phyloP scores from a whole-genome alignment of 208 protist species.

The Leishmania tarentolae region DNA sequence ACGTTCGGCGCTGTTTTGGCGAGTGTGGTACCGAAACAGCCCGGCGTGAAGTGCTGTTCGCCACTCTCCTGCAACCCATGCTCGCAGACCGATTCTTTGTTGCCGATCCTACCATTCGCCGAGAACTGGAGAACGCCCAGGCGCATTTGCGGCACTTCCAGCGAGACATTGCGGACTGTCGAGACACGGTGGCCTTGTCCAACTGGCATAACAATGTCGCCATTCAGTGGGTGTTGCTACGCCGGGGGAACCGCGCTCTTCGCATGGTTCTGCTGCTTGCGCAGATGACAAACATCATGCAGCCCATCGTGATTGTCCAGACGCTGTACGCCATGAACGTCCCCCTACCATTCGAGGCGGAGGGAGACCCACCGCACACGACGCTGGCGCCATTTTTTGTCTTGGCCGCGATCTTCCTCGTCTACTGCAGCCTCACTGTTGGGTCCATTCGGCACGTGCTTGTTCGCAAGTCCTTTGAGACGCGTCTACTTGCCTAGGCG shows the following conservation, averaged over 20 bases:
- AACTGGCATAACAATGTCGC: slow-evolving; percentile 90
- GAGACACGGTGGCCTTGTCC: slow-evolving; percentile 77
- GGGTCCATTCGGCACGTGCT: slow-evolving; percentile 46
- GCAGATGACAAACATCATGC: slow-evolving; percentile 84
- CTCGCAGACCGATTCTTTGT: slow-evolving; percentile 65
- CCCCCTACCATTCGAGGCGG: slow-evolving; percentile 59
- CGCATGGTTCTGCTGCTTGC: slow-evolving; percentile 74
- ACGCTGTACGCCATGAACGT: slow-evolving; percentile 89
- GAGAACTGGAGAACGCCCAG: slow-evolving; percentile 63
- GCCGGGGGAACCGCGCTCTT: slow-evolving; percentile 69
- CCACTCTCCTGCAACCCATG: slow-evolving; percentile 64
- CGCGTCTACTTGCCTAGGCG: slow-evolving; percentile 52
- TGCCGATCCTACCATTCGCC: slow-evolving; percentile 43
- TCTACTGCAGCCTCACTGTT: slow-evolving; percentile 43
- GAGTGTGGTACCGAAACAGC: slow-evolving; percentile 80
- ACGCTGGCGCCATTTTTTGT: slow-evolving; percentile 70
- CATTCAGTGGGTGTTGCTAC: slow-evolving; percentile 68
- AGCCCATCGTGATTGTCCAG: slow-evolving; percentile 76
- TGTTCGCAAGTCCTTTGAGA: slow-evolving; percentile 54
- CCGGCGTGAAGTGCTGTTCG: slow-evolving; percentile 70
- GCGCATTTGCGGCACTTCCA: slow-evolving; percentile 70
- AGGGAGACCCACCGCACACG: slow-evolving; percentile 47
- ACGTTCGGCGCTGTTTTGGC: slow-evolving; percentile 78
- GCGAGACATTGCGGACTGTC: slow-evolving; percentile 78
- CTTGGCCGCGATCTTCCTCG: slow-evolving; percentile 41